Conservation (phyloP, 257 asterid species). For the Oldenlandia corymbosa region DNA sequence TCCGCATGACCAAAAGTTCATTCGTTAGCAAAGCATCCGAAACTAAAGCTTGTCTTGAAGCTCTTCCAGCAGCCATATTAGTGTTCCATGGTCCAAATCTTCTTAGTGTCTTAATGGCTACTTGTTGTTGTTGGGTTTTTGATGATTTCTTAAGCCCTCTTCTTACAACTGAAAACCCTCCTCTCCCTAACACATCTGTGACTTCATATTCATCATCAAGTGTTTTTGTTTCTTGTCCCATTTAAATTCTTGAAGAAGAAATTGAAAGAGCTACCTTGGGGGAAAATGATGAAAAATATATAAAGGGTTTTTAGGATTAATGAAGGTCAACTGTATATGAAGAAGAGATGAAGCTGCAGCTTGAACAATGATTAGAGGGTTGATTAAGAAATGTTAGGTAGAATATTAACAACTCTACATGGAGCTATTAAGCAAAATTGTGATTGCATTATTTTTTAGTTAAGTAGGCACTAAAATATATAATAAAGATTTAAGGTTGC, state of each 20-base stretch:
- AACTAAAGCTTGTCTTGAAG: slow-evolving; percentile 41
- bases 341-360: slow-evolving; percentile 1
- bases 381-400: slow-evolving; percentile 42
- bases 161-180: slow-evolving; percentile 80
- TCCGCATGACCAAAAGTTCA: slow-evolving; percentile 72
- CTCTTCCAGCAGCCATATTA: slow-evolving; percentile 7
- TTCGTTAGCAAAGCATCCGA: slow-evolving; percentile 63
- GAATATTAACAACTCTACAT: slow-evolving; percentile 16
- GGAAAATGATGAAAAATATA: background rate
- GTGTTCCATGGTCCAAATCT: slow-evolving; percentile 37
- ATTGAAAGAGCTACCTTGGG: background rate
- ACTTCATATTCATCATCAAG: slow-evolving; percentile 63
- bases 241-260: slow-evolving; percentile 7
- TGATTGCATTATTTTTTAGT: slow-evolving; percentile 5
- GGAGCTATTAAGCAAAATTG: background rate
- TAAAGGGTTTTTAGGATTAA: background rate
- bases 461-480: slow-evolving; percentile 26
- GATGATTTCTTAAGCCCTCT: slow-evolving; percentile 38
- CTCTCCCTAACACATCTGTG: slow-evolving; percentile 59
- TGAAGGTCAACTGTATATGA: slow-evolving; percentile 32
- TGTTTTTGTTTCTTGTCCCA: slow-evolving; percentile 46
- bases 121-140: slow-evolving; percentile 30
- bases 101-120: slow-evolving; percentile 67
- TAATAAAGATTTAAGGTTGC: slow-evolving; percentile 9
- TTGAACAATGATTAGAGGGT: slow-evolving; percentile 12